These are phyloP conservation scores for Mucor sp. DNA, from an alignment of 371 early-diverging fungal genomes.

Conservation along the genomic window DNA sequence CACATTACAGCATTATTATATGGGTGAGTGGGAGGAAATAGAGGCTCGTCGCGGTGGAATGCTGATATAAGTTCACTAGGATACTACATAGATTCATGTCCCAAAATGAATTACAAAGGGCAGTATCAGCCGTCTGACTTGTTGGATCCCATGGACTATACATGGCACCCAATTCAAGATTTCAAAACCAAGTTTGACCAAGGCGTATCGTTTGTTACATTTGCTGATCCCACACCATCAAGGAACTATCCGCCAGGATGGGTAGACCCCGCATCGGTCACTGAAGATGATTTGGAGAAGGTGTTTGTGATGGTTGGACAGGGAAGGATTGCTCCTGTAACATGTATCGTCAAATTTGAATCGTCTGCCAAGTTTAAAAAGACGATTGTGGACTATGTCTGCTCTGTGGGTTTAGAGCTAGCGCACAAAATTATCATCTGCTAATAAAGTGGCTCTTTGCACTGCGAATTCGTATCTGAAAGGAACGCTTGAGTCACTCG, in stretches of 20 bases:
- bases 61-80: conserved; percentile 44
- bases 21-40: conserved; percentile 57
- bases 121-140: conserved; percentile 84
- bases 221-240: neutral
- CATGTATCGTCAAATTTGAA: conserved; percentile 6
- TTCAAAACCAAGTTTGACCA: conserved; percentile 17
- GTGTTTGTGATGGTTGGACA: conserved; percentile 13
- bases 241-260: conserved; percentile 20
- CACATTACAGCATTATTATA: conserved; percentile 78
- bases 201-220: conserved; percentile 17
- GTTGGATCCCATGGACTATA: conserved; percentile 61
- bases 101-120: conserved; percentile 94
- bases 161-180: conserved; percentile 38
- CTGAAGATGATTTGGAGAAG: conserved; percentile 1
- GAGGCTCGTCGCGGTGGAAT: neutral
- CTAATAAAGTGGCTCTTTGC: neutral
- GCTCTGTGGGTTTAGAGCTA: conserved; percentile 21
- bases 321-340: conserved; percentile 13
- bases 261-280: conserved; percentile 15
- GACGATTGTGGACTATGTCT: conserved; percentile 16
- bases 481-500: neutral
- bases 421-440: conserved; percentile 20
- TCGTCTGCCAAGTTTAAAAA: neutral
- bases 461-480: neutral
- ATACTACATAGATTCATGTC: conserved; percentile 86